phyloP scores from a whole-genome alignment of 2,329 filamentous ascomycete genomes.

The Magnaporthiopsis rhizophila region DNA sequence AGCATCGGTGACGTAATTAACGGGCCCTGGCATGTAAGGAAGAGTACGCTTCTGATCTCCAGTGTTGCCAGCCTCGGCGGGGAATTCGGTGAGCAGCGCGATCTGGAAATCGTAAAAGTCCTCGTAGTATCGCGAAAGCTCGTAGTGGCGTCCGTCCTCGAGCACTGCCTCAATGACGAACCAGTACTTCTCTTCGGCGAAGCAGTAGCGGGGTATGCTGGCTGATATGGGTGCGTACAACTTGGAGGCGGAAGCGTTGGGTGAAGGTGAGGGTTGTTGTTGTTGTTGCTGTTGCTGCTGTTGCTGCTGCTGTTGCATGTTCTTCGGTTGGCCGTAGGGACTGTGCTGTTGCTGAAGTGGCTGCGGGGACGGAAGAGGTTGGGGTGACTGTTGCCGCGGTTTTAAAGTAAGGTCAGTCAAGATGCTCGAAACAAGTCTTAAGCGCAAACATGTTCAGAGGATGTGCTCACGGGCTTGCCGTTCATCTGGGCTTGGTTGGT shows the following conservation, averaged over 20 bases:
- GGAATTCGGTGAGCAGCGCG: slow-evolving; percentile 83
- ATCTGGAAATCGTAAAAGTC: slow-evolving; percentile 99
- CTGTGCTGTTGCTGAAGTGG: slow-evolving; percentile 23
- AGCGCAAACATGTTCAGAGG: not conserved
- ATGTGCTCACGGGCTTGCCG: slow-evolving; percentile 3
- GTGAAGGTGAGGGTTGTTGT: slow-evolving; percentile 8
- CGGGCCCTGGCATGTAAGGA: slow-evolving; percentile 96
- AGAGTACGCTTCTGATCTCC: slow-evolving; percentile 71
- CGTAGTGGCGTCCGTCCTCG: slow-evolving; percentile 87
- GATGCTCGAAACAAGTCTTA: not conserved
- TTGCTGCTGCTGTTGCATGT: slow-evolving; percentile 15
- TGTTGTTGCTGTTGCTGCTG: slow-evolving; percentile 13
- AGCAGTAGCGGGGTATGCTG: slow-evolving; percentile 86
- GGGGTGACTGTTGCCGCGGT: slow-evolving; percentile 21
- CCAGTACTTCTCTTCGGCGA: slow-evolving; percentile 97
- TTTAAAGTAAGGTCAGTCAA: not conserved
- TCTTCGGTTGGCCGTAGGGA: slow-evolving; percentile 26
- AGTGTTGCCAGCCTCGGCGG: slow-evolving; percentile 83
- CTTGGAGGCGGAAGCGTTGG: slow-evolving; percentile 40
- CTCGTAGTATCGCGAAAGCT: slow-evolving; percentile 89
- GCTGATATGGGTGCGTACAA: slow-evolving; percentile 72
- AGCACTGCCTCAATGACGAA: slow-evolving; percentile 90
- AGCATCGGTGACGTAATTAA: slow-evolving; percentile 95
- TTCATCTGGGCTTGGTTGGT: slow-evolving; percentile 4
- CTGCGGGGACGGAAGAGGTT: slow-evolving; percentile 21